Evolutionary conservation across 2,329 filamentous ascomycete genomes (phyloP).

Genomic region (Hypoxylon sp.): DNA sequence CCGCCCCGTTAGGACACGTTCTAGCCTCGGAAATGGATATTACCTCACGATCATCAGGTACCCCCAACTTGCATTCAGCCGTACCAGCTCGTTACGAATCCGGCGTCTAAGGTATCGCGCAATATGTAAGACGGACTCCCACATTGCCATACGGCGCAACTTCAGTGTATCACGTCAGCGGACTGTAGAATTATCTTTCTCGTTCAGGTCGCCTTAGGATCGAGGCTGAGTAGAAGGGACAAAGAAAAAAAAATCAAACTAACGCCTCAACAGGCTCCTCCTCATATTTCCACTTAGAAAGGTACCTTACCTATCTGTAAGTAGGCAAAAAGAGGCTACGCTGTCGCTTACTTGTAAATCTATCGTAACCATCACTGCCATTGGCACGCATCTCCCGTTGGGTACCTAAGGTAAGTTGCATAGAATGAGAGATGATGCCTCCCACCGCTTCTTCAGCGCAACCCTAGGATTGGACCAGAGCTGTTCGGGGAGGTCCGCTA

Average conservation of each 20-base stretch:
- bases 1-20: slow-evolving; percentile 5
- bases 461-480: slow-evolving; percentile 42
- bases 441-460: slow-evolving; percentile 47
- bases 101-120: slow-evolving; percentile 15
- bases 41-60: slow-evolving; percentile 40
- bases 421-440: slow-evolving; percentile 30
- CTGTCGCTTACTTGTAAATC: slow-evolving; percentile 28
- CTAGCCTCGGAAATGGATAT: slow-evolving; percentile 15
- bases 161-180: slow-evolving; percentile 44
- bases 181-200: slow-evolving; percentile 19
- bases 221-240: slow-evolving; percentile 40
- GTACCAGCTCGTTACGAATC: slow-evolving; percentile 27
- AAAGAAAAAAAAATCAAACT: slow-evolving; percentile 9
- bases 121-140: slow-evolving; percentile 36
- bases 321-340: slow-evolving; percentile 24
- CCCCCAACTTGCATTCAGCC: slow-evolving; percentile 42
- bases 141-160: slow-evolving; percentile 22
- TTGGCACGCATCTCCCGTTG: slow-evolving; percentile 43
- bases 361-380: slow-evolving; percentile 23
- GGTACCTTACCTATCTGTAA: neutral
- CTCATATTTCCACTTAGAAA: slow-evolving; percentile 2
- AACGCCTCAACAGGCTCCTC: slow-evolving; percentile 11
- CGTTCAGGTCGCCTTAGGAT: slow-evolving; percentile 40
- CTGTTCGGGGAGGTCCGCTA: slow-evolving; percentile 46
- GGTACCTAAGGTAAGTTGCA: slow-evolving; percentile 36